Conservation (phyloP, 768 basidiomycete species). For the Boletus fagicola region DNA sequence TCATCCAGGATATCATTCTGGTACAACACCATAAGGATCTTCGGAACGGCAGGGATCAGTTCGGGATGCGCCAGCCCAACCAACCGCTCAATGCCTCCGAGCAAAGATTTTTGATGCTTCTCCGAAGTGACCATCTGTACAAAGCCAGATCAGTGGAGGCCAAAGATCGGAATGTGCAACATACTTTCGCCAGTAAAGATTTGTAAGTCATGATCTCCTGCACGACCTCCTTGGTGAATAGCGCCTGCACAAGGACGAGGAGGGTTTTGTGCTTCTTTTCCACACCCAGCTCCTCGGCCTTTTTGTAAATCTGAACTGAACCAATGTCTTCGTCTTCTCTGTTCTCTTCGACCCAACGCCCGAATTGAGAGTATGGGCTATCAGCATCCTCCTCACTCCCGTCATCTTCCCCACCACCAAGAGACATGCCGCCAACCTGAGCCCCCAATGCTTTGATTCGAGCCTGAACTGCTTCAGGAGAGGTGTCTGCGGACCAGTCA, state of each 20-base stretch:
- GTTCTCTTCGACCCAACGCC: slow-evolving; percentile 81
- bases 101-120: slow-evolving; percentile 91
- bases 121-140: slow-evolving; percentile 82
- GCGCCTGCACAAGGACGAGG: slow-evolving; percentile 74
- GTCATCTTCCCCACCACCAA: slow-evolving; percentile 69
- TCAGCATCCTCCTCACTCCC: slow-evolving; percentile 86
- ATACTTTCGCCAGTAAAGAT: slow-evolving; percentile 71
- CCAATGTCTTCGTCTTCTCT: slow-evolving; percentile 37
- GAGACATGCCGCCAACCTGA: slow-evolving; percentile 49
- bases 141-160: slow-evolving; percentile 6
- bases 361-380: slow-evolving; percentile 82
- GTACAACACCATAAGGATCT: slow-evolving; percentile 92
- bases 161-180: background rate
- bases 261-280: slow-evolving; percentile 94
- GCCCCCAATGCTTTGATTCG: slow-evolving; percentile 72
- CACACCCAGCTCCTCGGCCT: slow-evolving; percentile 86
- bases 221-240: slow-evolving; percentile 76
- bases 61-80: slow-evolving; percentile 75
- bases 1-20: slow-evolving; percentile 92
- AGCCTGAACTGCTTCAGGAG: slow-evolving; percentile 81
- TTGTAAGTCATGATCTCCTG: slow-evolving; percentile 63
- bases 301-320: slow-evolving; percentile 73
- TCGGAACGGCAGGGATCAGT: slow-evolving; percentile 70
- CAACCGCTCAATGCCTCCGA: slow-evolving; percentile 90
- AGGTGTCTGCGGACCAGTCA: slow-evolving; percentile 92